phyloP scores from a whole-genome alignment of 2,329 filamentous ascomycete species.

The Fusarium illudens region DNA sequence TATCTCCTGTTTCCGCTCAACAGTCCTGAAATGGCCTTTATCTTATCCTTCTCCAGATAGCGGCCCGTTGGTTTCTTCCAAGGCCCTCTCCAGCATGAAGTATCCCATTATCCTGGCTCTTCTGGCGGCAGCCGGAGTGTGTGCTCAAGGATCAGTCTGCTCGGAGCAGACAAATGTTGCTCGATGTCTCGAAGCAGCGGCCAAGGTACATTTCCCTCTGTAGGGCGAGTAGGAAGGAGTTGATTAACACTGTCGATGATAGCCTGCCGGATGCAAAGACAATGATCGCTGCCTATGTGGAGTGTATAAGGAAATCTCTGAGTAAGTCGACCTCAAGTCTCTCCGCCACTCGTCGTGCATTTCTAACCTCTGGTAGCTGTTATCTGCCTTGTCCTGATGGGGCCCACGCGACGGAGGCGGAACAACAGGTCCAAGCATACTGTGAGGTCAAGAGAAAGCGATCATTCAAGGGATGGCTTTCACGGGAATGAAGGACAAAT shows the following conservation, averaged over 20 bases:
- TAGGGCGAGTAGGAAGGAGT: fast-evolving
- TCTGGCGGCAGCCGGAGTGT: not conserved
- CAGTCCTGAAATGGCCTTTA: no score
- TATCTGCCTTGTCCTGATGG: constrained; percentile 8
- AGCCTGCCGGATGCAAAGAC: constrained; percentile 6
- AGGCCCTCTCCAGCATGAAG: not conserved
- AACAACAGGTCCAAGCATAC: constrained; percentile 9
- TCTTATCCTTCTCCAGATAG: not conserved
- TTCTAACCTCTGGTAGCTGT: not conserved
- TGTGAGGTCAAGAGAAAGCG: not conserved
- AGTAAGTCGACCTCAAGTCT: not conserved
- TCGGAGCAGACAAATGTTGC: not conserved
- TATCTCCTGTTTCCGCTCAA: not conserved
- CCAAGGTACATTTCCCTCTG: not conserved
- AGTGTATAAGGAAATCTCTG: constrained; percentile 18
- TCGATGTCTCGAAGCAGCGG: constrained; percentile 15
- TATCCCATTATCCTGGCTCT: constrained; percentile 1
- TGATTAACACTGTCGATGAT: not conserved
- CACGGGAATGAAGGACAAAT: not conserved
- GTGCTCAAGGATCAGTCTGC: constrained; percentile 13
- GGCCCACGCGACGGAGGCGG: not conserved
- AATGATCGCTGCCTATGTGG: constrained; percentile 17
- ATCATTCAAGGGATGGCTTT: not conserved
- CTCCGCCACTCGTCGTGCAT: not conserved
- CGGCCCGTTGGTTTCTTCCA: not conserved